Base-by-base conservation (phyloP, 2,329 filamentous ascomycete species). In the Scortechinia acanthostroma region DNA sequence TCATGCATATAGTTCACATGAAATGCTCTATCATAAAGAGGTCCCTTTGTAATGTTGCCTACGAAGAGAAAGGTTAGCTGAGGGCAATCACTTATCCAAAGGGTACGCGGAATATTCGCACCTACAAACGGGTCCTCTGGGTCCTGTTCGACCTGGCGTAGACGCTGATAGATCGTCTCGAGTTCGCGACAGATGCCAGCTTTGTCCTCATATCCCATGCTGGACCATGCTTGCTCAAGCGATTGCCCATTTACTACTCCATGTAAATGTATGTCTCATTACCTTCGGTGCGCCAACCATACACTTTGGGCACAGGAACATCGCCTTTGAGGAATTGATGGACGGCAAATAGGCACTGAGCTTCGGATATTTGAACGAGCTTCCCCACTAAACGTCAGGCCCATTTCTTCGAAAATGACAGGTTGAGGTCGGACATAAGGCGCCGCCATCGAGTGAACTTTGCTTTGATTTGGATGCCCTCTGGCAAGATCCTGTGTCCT, bases 231-330 rank as follows among this genome's bases (percentile, higher is more conserved):
- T 40, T 56, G 42, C 40, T 59, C 54, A 5, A 63, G 30, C 15
- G 55, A 53, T 43, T 46, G 44, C n/a, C 55, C 58, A 21, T 52
- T 6, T n/a, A 61, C 43, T 53, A 49, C 45, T 63, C 54, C 58
- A 62, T 64, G 44, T 61, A 63, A 42, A 63, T 55, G 45, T 53
- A 62, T 4, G 45, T 49, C 21, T 56, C 45, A n/a, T 48, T 43
- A 4, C 53, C 52, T 20, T 56, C 49, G 2, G 45, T 51, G 10
- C 35, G 17, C 60, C 57, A 65, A 6, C 61, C 59, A 47, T 60
- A 64, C 19, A 65, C 47, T 47, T 65, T 59, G 13, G 61, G 62
- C 23, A 64, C 60, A 4, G 60, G 60, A 16, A 64, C 53, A 43
- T 45, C 4, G 21, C 50, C 50, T 21, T 46, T 25, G 4, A 62